Base-by-base conservation (phyloP, 2,329 filamentous ascomycete genomes). In the Camptophora hylomeconis region DNA sequence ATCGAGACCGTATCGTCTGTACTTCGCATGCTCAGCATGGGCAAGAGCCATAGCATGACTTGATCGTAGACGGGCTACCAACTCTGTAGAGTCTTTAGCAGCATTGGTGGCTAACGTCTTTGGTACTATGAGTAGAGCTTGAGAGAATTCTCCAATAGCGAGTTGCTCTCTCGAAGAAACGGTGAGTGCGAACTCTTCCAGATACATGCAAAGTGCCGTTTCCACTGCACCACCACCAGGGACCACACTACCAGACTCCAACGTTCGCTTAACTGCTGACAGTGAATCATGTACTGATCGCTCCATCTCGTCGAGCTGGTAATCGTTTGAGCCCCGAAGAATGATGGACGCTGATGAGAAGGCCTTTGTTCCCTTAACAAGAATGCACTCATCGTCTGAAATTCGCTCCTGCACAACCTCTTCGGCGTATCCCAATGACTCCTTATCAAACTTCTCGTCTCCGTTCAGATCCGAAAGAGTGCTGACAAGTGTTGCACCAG, bases 341-440 rank as follows among this genome's bases (percentile, higher is more conserved):
- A 98, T 92, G 57, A 94, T 84, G 11, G 89, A 98, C 17, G 89
- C 86, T 5, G 86, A 92, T 3, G 80, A 89, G 60, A 89, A 83
- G 16, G 80, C 72, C 65, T 94, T 95, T 49, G 89, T 93, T 31
- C 87, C 87, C 67, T 89, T 93, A 53, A 98, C 71, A 40, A 98
- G 63, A 43, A 98, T 98, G 58, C 87, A 95, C 65, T 98, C 89
- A 46, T 98, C 89, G 49, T 98, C 89, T 3, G 89, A 95, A 53
- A 98, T 95, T 49, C 87, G 80, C 66, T 95, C 89, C 59, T 98
- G 89, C n/a, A 80, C 72, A 39, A 98, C 87, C 60, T 95, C 89
- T 47, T 98, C 89, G 9, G 89, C 89, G 41, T 83, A 68, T 36
- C 89, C 89, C 20, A 98, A 68, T 51, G 82, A 81, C 21, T 84